phyloP scores from a whole-genome alignment of 306 rosid species.

The Adenanthera pavonina region DNA sequence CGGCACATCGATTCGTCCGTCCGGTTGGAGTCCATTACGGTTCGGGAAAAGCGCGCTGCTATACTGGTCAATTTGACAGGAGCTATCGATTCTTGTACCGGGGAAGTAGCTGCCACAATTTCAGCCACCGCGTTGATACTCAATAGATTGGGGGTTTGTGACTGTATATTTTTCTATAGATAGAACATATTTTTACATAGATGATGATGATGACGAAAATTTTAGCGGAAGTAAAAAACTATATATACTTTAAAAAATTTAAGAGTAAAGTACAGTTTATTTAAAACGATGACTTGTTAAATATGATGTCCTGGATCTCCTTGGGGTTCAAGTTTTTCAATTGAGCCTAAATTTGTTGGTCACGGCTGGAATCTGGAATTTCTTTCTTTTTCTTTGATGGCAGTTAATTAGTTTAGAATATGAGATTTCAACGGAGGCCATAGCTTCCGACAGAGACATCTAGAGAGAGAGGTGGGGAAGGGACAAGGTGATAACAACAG shows the following conservation, averaged over 20 bases:
- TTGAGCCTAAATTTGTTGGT: constrained; percentile 20
- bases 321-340: too few relatives aligned
- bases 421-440: too few relatives aligned
- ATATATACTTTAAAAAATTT: neutral
- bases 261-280: neutral
- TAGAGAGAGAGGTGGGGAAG: too few relatives aligned
- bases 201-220: constrained; percentile 31
- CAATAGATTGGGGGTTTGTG: constrained; percentile 25
- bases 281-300: neutral
- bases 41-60: constrained; percentile 40
- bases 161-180: too few relatives aligned
- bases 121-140: constrained; percentile 46
- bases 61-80: constrained; percentile 42
- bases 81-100: constrained; percentile 46
- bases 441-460: too few relatives aligned
- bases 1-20: constrained; percentile 34
- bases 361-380: neutral
- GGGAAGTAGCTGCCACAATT: constrained; percentile 43
- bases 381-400: neutral
- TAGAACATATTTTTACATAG: neutral
- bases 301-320: constrained; percentile 3
- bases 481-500: too few relatives aligned
- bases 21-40: constrained; percentile 40
- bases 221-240: neutral
- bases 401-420: too few relatives aligned